phyloP scores from a whole-genome alignment of 768 basidiomycete genomes.

The Cystobasidium tubakii region DNA sequence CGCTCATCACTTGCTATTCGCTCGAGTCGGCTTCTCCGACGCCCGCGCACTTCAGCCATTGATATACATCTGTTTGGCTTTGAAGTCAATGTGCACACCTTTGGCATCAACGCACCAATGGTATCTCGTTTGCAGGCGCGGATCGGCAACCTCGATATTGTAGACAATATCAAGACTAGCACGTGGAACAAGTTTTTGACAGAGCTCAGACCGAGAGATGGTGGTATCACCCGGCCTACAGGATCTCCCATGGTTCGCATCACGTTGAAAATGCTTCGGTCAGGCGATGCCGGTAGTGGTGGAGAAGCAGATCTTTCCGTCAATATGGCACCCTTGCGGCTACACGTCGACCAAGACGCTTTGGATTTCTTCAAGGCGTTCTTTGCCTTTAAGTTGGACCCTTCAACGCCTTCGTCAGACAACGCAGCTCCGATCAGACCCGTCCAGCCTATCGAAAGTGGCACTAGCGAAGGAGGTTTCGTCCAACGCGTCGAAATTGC shows the following conservation, averaged over 20 bases:
- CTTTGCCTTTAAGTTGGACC: conserved; percentile 69
- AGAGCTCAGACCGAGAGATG: conserved; percentile 71
- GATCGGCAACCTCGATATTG: conserved; percentile 71
- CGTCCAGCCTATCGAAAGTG: background rate
- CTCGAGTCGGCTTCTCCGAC: conserved; percentile 53
- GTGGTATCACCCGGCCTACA: conserved; percentile 81
- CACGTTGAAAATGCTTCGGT: conserved; percentile 67
- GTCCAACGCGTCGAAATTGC: conserved; percentile 85
- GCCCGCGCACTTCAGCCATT: conserved; percentile 73
- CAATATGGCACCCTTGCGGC: conserved; percentile 77
- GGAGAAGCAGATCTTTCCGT: conserved; percentile 76
- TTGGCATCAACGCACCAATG: conserved; percentile 51
- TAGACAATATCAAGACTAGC: conserved; percentile 96
- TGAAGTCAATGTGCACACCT: conserved; percentile 58
- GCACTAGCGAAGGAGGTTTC: background rate
- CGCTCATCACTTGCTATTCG: background rate
- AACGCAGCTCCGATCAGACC: background rate
- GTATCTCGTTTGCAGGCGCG: conserved; percentile 65
- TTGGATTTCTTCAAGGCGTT: conserved; percentile 96
- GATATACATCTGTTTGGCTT: conserved; percentile 70
- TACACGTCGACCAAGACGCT: conserved; percentile 97
- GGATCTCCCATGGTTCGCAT: conserved; percentile 89
- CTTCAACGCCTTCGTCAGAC: conserved; percentile 49
- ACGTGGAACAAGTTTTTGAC: conserved; percentile 98
- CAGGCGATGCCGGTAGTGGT: conserved; percentile 61